phyloP scores from a whole-genome alignment of 176 grass and related monocot genomes.

The barley (Hordeum vulgare) region MorexV3_pseudomolecules_assembly NC_058518.1:72161569-72162068 shows the following conservation, averaged over 20 bases:
- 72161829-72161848: not conserved
- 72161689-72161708: not conserved
- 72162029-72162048: not conserved
- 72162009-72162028: not conserved
- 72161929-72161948: no score
- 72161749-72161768: conserved; percentile 5
- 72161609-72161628: not conserved
- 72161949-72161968: no score
- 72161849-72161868: not conserved
- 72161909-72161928: no score
- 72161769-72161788: not conserved
- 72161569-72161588: not conserved
- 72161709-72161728: conserved; percentile 48
- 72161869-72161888: not conserved
- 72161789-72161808: not conserved
- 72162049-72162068: not conserved
- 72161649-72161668: conserved; percentile 36
- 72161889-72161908: not conserved
- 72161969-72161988: not conserved
- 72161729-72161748: conserved; percentile 57
- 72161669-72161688: conserved; percentile 22
- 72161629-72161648: conserved; percentile 23
- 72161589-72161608: not conserved
- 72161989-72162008: not conserved
- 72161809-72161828: not conserved